These are phyloP conservation scores for Fragilaria radians DNA, from an alignment of 108 stramenopile species.

Conservation along the genomic window DNA sequence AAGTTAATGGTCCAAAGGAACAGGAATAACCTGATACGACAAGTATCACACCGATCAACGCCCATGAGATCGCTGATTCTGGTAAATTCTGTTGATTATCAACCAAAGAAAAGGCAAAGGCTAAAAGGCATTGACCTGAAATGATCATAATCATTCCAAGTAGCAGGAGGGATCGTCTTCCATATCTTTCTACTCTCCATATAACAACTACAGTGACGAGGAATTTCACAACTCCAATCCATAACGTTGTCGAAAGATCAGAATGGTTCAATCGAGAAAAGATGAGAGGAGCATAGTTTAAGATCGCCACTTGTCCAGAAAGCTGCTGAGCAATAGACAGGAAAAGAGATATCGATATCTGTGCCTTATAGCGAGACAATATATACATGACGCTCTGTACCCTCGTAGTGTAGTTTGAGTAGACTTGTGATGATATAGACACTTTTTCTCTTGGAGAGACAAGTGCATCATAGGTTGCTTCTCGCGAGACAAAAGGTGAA, in stretches of 20 bases:
- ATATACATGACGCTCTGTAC: neutral
- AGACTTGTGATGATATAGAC: too few relatives aligned
- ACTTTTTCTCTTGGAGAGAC: too few relatives aligned
- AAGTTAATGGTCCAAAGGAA: constrained; percentile 61
- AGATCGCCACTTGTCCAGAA: constrained; percentile 63
- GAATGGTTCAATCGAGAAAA: constrained; percentile 16
- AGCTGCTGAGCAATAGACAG: constrained; percentile 60
- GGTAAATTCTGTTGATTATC: constrained; percentile 1
- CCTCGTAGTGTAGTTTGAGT: too few relatives aligned
- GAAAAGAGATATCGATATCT: constrained; percentile 48
- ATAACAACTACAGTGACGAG: constrained; percentile 55
- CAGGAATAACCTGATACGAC: constrained; percentile 64
- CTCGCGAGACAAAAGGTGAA: too few relatives aligned
- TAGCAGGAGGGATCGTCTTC: constrained; percentile 45
- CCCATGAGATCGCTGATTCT: constrained; percentile 18
- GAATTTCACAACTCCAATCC: constrained; percentile 61
- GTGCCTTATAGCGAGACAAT: constrained; percentile 25
- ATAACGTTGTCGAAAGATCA: constrained; percentile 27
- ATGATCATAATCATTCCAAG: constrained; percentile 37
- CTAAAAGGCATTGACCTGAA: constrained; percentile 34
- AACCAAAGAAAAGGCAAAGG: constrained; percentile 29
- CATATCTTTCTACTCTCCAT: constrained; percentile 44
- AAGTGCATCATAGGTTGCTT: too few relatives aligned
- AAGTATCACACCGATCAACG: constrained; percentile 43
- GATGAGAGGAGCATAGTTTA: constrained; percentile 63